These are phyloP conservation scores for Vanilla planifolia DNA, from an alignment of 106 monocot genomes.

Conservation along the genomic window DNA sequence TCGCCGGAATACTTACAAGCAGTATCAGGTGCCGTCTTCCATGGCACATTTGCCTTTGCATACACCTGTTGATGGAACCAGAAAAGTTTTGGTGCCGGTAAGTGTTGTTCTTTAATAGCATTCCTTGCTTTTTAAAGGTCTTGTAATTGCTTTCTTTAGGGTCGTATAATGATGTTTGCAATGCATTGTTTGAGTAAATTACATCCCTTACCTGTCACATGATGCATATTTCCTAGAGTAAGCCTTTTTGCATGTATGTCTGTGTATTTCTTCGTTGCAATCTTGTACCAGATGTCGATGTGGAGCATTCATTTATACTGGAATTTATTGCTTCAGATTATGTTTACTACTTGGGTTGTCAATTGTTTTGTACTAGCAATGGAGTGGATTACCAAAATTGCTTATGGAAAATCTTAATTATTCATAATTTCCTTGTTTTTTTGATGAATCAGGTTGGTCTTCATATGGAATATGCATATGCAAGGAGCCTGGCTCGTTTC, in stretches of 20 bases:
- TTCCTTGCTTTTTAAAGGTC: not conserved
- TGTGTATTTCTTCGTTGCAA: not conserved
- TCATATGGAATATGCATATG: conserved; percentile 68
- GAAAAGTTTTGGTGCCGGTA: conserved; percentile 64
- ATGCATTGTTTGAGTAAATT: too few relatives aligned
- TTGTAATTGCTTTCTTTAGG: too few relatives aligned
- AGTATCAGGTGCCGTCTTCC: conserved; percentile 15
- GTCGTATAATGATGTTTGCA: too few relatives aligned
- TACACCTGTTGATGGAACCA: conserved; percentile 59
- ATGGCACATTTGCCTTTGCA: conserved; percentile 41
- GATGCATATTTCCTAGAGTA: too few relatives aligned
- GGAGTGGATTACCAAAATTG: not conserved
- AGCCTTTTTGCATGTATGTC: not conserved
- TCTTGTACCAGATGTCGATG: not conserved
- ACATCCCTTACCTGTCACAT: too few relatives aligned
- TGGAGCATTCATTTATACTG: not conserved
- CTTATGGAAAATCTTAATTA: not conserved
- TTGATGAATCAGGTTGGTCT: conserved; percentile 59
- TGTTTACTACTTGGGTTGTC: too few relatives aligned
- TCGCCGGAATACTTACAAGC: conserved; percentile 68
- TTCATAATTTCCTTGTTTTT: conserved; percentile 1
- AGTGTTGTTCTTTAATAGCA: conserved; percentile 5
- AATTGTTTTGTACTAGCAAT: not conserved
- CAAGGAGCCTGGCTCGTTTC: conserved; percentile 90
- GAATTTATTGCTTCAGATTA: not conserved